Conservation (phyloP, 441 rosid species). For the Populus hybrid region DNA sequence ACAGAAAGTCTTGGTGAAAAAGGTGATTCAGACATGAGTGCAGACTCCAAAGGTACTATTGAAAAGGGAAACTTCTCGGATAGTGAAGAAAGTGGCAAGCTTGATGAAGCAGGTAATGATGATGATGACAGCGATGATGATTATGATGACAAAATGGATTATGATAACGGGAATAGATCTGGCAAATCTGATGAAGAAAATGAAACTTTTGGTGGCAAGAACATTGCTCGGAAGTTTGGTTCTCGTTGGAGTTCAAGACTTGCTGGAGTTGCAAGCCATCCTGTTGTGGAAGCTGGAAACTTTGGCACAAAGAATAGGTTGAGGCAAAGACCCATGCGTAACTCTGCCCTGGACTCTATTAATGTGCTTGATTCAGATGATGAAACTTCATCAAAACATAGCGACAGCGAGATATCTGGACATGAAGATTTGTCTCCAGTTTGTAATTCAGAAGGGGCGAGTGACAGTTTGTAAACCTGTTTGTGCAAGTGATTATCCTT, state of each 20-base stretch:
- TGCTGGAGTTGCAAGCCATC: constrained; percentile 30
- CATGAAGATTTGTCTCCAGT: constrained; percentile 17
- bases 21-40: constrained; percentile 15
- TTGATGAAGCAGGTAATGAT: constrained; percentile 20
- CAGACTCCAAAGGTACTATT: constrained; percentile 4
- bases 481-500: background rate
- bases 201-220: constrained; percentile 14
- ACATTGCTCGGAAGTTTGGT: constrained; percentile 24
- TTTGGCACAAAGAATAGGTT: constrained; percentile 38
- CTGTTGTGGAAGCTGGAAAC: constrained; percentile 30
- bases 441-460: constrained; percentile 21
- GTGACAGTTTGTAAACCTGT: constrained; percentile 7
- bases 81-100: constrained; percentile 21
- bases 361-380: constrained; percentile 47
- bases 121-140: constrained; percentile 21
- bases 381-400: constrained; percentile 19
- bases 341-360: constrained; percentile 46
- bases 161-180: constrained; percentile 13
- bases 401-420: constrained; percentile 7
- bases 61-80: constrained; percentile 8
- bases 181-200: constrained; percentile 22
- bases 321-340: constrained; percentile 56
- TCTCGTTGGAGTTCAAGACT: constrained; percentile 35
- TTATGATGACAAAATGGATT: constrained; percentile 21
- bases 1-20: constrained; percentile 24